Evolutionary conservation across 1,139 yeast species (phyloP), one percentile per base, ranked within the genome.

Genomic region (Yarrowia galli): DNA sequence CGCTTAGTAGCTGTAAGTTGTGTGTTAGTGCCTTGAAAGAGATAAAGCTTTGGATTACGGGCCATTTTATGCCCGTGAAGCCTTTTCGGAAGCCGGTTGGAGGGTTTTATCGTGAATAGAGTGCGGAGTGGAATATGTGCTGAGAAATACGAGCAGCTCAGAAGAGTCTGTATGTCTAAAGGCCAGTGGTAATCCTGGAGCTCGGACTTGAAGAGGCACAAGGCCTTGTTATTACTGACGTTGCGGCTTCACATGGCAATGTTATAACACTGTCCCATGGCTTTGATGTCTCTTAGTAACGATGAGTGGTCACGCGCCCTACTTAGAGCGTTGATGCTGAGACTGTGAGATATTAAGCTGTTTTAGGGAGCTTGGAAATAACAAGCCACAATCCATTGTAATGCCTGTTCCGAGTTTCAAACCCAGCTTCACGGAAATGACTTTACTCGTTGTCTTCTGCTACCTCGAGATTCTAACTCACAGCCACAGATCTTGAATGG

Each of bases 301-400:
- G n/a, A n/a, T n/a, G n/a, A n/a, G n/a, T n/a, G n/a, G 25, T 43
- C 49, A 23, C 49, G 49, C 49, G 49, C 32, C 22, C 32, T 10
- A n/a, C 20, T 20, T 3, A 36, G 40, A 13, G n/a, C 40, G 6
- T 36, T 16, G n/a, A 12, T 18, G 16, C 5, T 10, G 22, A 42
- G 8, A 43, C 12, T 2, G 3, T 43, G 48, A 43, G 48, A 12
- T 43, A 43, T 43, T 22, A 43, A 10, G 22, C 32, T 40, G 22
- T 6, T 22, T 22, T n/a, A n/a, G n/a, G n/a, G n/a, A n/a, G n/a
- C n/a, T n/a, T n/a, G n/a, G n/a, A n/a, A 9, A 9, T 3, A 20
- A 43, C 22, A 43, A 43, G 48, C 48, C 48, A 43, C 48, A 43
- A 13, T 22, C 9, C n/a, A 13, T 22, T 43, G 48, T 20, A 16